Percentiles rank a stretch among this genome's conserved stretches.
phyloP scores from a whole-genome alignment of 164 flowering plant species.

The Magnolia kwangsiensis region DNA sequence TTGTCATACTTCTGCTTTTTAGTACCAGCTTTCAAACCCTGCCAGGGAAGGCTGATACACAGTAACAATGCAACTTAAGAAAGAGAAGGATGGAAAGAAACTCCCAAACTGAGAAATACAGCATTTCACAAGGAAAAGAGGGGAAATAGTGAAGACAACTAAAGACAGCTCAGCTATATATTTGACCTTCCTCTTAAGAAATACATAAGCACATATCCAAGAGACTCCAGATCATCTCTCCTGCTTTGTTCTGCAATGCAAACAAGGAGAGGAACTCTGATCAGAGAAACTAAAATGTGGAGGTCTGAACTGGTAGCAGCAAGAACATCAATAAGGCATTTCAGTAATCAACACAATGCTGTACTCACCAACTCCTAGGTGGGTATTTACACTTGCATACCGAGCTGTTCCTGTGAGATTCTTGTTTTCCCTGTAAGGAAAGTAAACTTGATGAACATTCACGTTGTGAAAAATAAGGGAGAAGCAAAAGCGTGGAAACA shows the following conservation, averaged over 20 bases:
- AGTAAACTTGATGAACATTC: not conserved
- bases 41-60: constrained; percentile 75
- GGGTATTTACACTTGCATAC: constrained; percentile 79
- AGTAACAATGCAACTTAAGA: not conserved
- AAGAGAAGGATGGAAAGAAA: not conserved
- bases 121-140: not conserved
- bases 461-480: not conserved
- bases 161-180: not conserved
- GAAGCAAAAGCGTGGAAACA: no score
- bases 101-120: not conserved
- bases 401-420: constrained; percentile 84
- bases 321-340: constrained; percentile 17
- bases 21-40: constrained; percentile 74
- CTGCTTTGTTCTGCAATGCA: constrained; percentile 69
- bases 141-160: not conserved
- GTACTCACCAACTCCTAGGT: constrained; percentile 74
- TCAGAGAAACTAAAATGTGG: not conserved
- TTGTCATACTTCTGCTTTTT: constrained; percentile 54
- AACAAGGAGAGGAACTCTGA: not conserved
- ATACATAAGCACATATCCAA: constrained; percentile 84
- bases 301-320: no score
- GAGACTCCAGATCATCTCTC: constrained; percentile 81
- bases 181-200: constrained; percentile 73
- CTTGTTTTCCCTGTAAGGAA: constrained; percentile 60
- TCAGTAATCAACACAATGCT: constrained; percentile 11